These are phyloP conservation scores for Thielaviopsis cerberus DNA, from an alignment of 2,329 filamentous ascomycete genomes.

Conservation along the genomic window DNA sequence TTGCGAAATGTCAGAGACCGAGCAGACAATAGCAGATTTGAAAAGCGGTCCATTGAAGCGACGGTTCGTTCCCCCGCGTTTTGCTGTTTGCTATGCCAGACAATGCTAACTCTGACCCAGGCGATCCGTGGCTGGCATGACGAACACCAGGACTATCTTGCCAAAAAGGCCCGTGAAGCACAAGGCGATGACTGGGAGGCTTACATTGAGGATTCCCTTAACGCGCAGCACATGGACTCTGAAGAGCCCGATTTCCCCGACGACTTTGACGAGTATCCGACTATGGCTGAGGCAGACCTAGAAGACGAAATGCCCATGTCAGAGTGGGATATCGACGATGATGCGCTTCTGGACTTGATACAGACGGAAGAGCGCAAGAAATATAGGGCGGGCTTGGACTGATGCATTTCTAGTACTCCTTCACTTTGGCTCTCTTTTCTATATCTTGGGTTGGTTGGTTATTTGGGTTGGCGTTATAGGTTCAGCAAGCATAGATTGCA, in stretches of 20 bases:
- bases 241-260: conserved; percentile 4
- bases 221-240: neutral
- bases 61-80: conserved; percentile 17
- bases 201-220: conserved; percentile 9
- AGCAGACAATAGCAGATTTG: conserved; percentile 40
- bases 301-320: conserved; percentile 6
- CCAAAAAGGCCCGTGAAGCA: conserved; percentile 11
- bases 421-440: too few relatives aligned
- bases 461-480: neutral
- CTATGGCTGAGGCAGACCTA: conserved; percentile 2
- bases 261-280: conserved; percentile 8
- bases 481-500: neutral
- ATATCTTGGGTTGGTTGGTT: conserved; percentile 11
- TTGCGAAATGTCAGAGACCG: conserved; percentile 46
- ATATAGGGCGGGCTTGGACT: conserved; percentile 11
- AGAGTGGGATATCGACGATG: conserved; percentile 11
- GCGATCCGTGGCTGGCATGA: conserved; percentile 11
- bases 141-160: conserved; percentile 12
- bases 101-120: neutral
- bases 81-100: neutral
- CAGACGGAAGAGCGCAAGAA: conserved; percentile 22
- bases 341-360: conserved; percentile 32
- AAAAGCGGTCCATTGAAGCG: conserved; percentile 43
- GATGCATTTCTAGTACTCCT: too few relatives aligned
- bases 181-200: conserved; percentile 4